phyloP scores from a whole-genome alignment of 352 stramenopile genomes.

The Pythium insidiosum region DNA sequence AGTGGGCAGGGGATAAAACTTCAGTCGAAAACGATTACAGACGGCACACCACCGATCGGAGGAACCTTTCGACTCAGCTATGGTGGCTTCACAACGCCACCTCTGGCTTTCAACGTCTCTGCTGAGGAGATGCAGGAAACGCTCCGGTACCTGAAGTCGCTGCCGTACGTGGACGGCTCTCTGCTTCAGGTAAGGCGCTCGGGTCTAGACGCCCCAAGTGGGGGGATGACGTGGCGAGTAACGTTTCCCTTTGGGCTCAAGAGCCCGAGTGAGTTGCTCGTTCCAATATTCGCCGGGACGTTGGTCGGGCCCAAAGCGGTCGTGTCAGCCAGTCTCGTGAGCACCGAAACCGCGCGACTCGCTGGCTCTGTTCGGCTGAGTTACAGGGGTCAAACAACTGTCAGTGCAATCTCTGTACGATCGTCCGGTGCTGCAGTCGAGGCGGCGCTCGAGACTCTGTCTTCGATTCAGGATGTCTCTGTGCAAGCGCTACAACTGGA shows the following conservation, averaged over 20 bases:
- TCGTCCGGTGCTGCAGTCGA: constrained; percentile 13
- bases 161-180: constrained; percentile 49
- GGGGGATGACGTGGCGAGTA: constrained; percentile 39
- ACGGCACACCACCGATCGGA: constrained; percentile 25
- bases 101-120: constrained; percentile 72
- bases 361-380: constrained; percentile 30
- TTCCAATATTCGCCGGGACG: constrained; percentile 16
- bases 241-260: constrained; percentile 38
- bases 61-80: constrained; percentile 49
- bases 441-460: constrained; percentile 16
- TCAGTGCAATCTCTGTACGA: constrained; percentile 19
- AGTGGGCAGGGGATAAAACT: constrained; percentile 17
- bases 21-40: constrained; percentile 21
- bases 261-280: constrained; percentile 23
- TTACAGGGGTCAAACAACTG: constrained; percentile 22
- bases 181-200: constrained; percentile 37
- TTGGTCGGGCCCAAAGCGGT: constrained; percentile 26
- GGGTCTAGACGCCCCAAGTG: constrained; percentile 16
- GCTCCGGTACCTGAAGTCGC: constrained; percentile 54
- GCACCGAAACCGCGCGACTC: constrained; percentile 29
- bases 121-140: constrained; percentile 69
- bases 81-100: constrained; percentile 32
- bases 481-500: constrained; percentile 3
- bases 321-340: constrained; percentile 23
- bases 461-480: constrained; percentile 11